A percentile compares a stretch with the other conserved stretches of the same genome.
Evolutionary conservation across 805 yeast genomes (phyloP).

Genomic region (Lachancea nothofagi): DNA sequence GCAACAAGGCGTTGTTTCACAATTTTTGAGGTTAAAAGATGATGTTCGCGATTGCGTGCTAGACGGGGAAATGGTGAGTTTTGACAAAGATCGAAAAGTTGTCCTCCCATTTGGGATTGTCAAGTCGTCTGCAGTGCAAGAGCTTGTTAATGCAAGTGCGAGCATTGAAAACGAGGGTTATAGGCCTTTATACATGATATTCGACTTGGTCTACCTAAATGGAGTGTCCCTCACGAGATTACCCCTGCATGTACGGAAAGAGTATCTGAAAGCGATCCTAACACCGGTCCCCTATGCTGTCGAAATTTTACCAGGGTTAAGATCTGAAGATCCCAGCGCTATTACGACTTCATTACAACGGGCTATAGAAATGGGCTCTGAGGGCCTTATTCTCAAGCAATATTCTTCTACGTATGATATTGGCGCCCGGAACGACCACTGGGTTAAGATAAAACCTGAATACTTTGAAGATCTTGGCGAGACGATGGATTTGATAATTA

Average conservation of each 20-base stretch:
- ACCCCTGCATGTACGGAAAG: slow-evolving; percentile 53
- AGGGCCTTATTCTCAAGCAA: slow-evolving; percentile 77
- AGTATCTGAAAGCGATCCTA: slow-evolving; percentile 42
- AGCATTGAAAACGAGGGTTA: slow-evolving; percentile 33
- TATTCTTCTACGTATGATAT: slow-evolving; percentile 52
- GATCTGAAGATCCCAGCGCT: slow-evolving; percentile 43
- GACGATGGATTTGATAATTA: slow-evolving; percentile 69
- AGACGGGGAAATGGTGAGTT: slow-evolving; percentile 94
- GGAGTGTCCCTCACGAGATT: slow-evolving; percentile 52
- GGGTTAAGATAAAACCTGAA: slow-evolving; percentile 92
- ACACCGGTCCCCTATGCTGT: slow-evolving; percentile 41
- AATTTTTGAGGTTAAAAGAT: slow-evolving; percentile 38
- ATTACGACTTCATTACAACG: slow-evolving; percentile 50
- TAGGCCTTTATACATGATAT: slow-evolving; percentile 56
- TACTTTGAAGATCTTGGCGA: slow-evolving; percentile 83
- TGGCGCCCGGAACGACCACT: slow-evolving; percentile 55
- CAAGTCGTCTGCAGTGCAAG: slow-evolving; percentile 61
- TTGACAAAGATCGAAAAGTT: slow-evolving; percentile 51
- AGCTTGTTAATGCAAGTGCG: slow-evolving; percentile 39
- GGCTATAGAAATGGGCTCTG: slow-evolving; percentile 61
- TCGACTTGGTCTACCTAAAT: slow-evolving; percentile 70
- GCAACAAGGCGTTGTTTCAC: slow-evolving; percentile 50
- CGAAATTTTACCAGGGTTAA: slow-evolving; percentile 41
- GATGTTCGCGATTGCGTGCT: slow-evolving; percentile 39
- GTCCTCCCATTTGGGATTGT: slow-evolving; percentile 79